Evolutionary conservation across 306 rosid genomes (phyloP), one percentile per base, ranked within the genome.

Genomic region (Bauhinia variegata): DNA sequence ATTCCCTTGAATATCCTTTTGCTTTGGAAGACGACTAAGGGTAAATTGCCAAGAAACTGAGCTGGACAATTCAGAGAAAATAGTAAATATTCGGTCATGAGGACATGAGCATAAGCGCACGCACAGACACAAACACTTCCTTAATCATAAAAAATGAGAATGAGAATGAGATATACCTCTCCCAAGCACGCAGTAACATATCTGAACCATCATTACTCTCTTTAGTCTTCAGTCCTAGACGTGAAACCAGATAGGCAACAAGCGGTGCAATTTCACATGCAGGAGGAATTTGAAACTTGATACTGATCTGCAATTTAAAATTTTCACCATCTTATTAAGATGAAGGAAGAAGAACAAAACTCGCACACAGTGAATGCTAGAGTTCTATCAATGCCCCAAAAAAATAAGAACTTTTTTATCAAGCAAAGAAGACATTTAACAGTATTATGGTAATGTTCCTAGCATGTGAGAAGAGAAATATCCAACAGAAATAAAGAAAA

Each of bases 181-280:
- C 89, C 98, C 96, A 89, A 69, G 96, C 88, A 17, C 91, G 96
- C 79, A 89, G 66, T 43, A 70, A 60, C 89, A 86, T 87, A 73
- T 84, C 86, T 14, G 89, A 81, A 60, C 89, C 96, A 75, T 86
- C 87, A 33, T 79, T 83, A 50, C 31, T 49, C 74, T 79, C 89
- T 77, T 92, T 91, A 67, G 59, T 79, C 73, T 86, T 87, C 61
- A 76, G 67, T 56, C 98, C 98, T 60, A 92, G 91, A 66, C 76
- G 74, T 16, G 91, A 77, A 78, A 82, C 82, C 59, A 92, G 81
- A 71, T 76, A 84, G 55, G 89, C 88, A 72, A 92, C 75, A 81
- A 92, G 83, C 58, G 83, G 91, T 18, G 96, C 62, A 53, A 77
- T 64, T 67, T 92, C 96, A 87, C 96, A 83, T 9, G 82, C 78